A percentile compares a stretch with the other conserved stretches of the same genome.
Conservation (phyloP, 441 rosid species). For the Gossypium trilobum region DNA sequence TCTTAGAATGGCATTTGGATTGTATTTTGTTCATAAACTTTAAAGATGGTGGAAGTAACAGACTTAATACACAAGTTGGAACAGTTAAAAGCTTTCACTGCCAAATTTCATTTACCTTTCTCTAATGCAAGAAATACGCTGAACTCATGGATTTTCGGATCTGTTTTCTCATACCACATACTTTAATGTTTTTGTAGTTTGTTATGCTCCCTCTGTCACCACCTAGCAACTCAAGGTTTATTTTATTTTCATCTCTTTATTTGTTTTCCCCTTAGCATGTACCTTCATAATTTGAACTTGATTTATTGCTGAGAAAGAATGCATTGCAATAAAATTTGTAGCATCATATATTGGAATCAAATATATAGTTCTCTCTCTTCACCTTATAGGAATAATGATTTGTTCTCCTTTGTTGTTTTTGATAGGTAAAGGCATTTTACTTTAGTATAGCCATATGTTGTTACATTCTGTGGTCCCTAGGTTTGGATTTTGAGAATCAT, state of each 20-base stretch:
- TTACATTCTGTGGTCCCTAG: neutral
- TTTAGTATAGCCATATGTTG: neutral
- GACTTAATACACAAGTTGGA: neutral
- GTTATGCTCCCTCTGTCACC: conserved; percentile 5
- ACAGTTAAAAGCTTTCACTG: neutral
- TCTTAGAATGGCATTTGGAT: conserved; percentile 3
- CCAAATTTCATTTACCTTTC: neutral
- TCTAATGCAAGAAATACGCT: neutral
- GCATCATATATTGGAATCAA: neutral
- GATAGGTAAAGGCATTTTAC: neutral
- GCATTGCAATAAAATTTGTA: conserved; percentile 1
- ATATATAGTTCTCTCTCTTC: neutral
- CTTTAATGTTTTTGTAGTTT: conserved; percentile 1
- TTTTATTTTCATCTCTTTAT: neutral
- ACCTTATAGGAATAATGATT: neutral
- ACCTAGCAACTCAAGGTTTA: conserved; percentile 1
- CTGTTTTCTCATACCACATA: neutral
- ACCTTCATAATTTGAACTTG: neutral
- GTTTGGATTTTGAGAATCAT: neutral
- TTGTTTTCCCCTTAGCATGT: neutral
- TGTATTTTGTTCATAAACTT: conserved; percentile 9
- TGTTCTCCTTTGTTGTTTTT: neutral
- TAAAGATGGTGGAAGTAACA: neutral
- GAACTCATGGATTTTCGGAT: neutral
- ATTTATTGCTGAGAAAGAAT: neutral